Evolutionary conservation across 352 stramenopile species (phyloP), one percentile per base, ranked within the genome.

Genomic region (Phytophthora tubulina): DNA sequence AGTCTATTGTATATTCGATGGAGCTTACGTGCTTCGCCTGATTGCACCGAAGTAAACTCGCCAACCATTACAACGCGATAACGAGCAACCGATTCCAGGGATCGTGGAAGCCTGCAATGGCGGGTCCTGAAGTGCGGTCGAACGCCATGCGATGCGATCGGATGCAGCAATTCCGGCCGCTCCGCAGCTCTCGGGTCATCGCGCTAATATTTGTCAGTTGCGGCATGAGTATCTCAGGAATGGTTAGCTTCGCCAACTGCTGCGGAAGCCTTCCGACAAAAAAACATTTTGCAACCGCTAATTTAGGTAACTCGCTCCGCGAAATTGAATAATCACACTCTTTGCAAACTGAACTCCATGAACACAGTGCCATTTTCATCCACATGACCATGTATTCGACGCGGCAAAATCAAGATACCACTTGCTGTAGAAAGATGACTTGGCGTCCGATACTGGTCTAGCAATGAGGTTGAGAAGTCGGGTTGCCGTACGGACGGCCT

Each of bases 221-320:
- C 6, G 49, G 59, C 48, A 67, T 67, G 0, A 60, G 14, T 6
- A 38, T 48, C 15, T 60, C 49, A 15, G 38, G 60, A 27, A 60
- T 35, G 6, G 60, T 60, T 30, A 52, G 11, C 35, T 11, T 9
- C 0, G 5, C 5, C 10, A 67, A 36, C 2, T 36, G 14, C 15
- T 21, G 8, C 10, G 46, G 17, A 52, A 67, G 39, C 13, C 30
- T 9, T 3, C 60, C 39, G 2, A 60, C 39, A n/a, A 54, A 54
- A 53, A 67, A 60, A 48, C 49, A 50, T 48, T 67, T 67, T 13
- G 7, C 38, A 31, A 67, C 52, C 2, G 38, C 48, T 46, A 67
- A 54, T 31, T 67, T 60, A 1, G 60, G 60, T 9, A 67, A 6
- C 39, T 36, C 42, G 1, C 49, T n/a, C 17, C 10, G 38, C 27